Percentiles rank a stretch among this genome's conserved stretches.
phyloP scores from a whole-genome alignment of 257 asterid genomes.

The Nicotiana attenuata region DNA sequence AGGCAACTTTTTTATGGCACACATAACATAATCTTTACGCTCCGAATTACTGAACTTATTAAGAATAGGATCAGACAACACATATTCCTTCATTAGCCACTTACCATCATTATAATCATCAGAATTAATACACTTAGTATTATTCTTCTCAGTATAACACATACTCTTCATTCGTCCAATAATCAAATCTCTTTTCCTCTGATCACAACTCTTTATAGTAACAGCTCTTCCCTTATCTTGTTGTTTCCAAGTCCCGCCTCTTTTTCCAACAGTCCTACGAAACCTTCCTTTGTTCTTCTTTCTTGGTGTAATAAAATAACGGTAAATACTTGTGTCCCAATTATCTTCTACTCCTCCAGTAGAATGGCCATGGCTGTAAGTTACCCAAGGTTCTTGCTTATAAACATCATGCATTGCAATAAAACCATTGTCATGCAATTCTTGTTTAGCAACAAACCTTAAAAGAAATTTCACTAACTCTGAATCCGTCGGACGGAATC shows the following conservation, averaged over 20 bases:
- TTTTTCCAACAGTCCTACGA: background rate
- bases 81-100: background rate
- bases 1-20: background rate
- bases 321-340: background rate
- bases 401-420: background rate
- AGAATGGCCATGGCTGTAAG: background rate
- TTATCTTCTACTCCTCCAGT: background rate
- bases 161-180: background rate
- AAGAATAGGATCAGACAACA: background rate
- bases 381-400: background rate
- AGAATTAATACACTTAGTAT: too few species aligned
- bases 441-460: background rate
- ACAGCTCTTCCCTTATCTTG: background rate
- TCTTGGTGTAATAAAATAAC: background rate
- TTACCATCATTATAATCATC: background rate
- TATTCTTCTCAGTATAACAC: background rate
- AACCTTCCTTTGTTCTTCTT: background rate
- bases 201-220: too few species aligned
- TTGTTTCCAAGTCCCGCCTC: background rate
- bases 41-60: background rate
- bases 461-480: background rate
- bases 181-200: background rate
- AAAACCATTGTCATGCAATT: background rate
- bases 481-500: background rate
- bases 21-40: background rate